These are phyloP conservation scores for Tubosaeta brunneosetosa DNA, from an alignment of 768 basidiomycete species.

Conservation along the genomic window DNA sequence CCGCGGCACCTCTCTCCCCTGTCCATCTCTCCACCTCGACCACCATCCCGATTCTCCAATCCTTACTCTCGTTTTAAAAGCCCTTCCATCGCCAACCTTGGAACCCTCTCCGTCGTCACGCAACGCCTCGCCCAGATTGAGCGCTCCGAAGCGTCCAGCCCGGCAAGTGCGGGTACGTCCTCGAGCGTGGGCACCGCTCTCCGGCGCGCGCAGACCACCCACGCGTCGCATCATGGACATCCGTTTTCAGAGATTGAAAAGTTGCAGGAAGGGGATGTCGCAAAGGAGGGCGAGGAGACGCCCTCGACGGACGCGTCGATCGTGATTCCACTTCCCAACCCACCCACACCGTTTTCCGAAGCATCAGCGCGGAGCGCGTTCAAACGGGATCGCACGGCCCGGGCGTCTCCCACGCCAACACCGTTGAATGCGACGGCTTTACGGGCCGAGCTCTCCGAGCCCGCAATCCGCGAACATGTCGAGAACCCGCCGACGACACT, in stretches of 20 bases:
- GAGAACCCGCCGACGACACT: constrained; percentile 12
- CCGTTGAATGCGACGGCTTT: constrained; percentile 13
- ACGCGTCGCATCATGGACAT: constrained; percentile 6
- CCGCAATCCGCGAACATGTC: constrained; percentile 16
- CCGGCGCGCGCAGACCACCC: constrained; percentile 19
- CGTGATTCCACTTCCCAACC: constrained; percentile 20
- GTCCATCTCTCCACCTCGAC: constrained; percentile 21
- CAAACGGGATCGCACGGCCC: constrained; percentile 2
- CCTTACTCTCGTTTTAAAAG: constrained; percentile 36
- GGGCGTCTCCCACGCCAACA: neutral
- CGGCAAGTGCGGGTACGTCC: constrained; percentile 18
- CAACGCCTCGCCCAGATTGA: constrained; percentile 63
- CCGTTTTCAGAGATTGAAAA: constrained; percentile 25
- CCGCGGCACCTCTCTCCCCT: constrained; percentile 11
- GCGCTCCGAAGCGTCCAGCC: constrained; percentile 18
- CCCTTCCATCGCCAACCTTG: constrained; percentile 60
- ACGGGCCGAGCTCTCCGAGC: constrained; percentile 18
- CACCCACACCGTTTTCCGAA: constrained; percentile 9
- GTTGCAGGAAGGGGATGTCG: constrained; percentile 11
- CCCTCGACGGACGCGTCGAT: constrained; percentile 23
- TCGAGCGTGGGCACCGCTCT: constrained; percentile 23
- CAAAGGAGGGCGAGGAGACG: constrained; percentile 1
- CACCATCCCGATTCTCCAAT: constrained; percentile 23
- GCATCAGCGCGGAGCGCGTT: constrained; percentile 23
- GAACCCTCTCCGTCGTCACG: constrained; percentile 58